These are phyloP conservation scores for Pelagomonas calceolata DNA, from an alignment of 108 stramenopile genomes.

Conservation along the genomic window DNA sequence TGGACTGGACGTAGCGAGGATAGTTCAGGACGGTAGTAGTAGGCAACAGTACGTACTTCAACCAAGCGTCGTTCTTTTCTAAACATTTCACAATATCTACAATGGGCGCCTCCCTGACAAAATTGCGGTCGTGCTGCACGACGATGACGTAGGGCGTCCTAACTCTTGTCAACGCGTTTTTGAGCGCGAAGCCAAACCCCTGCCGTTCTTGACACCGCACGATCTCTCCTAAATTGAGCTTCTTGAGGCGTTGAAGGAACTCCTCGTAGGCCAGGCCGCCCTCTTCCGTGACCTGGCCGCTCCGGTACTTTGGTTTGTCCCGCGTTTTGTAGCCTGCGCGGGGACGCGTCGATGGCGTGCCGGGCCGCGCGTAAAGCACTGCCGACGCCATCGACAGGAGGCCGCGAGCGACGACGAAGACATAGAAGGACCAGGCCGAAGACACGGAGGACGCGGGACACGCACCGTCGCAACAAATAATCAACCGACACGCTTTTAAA, in stretches of 20 bases:
- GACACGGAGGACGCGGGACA: too few relatives aligned
- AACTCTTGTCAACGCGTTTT: conserved; percentile 49
- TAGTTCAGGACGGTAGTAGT: conserved; percentile 66
- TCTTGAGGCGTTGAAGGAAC: background rate
- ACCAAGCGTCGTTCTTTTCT: background rate
- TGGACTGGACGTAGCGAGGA: conserved; percentile 51
- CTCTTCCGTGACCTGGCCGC: background rate
- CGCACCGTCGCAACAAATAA: too few relatives aligned
- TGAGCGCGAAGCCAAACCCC: conserved; percentile 73
- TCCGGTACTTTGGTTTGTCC: background rate
- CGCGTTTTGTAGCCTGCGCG: background rate
- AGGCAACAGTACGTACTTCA: conserved; percentile 64
- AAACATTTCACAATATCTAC: background rate
- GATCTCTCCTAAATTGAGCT: background rate
- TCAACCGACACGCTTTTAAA: conserved; percentile 14
- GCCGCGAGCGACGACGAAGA: too few relatives aligned
- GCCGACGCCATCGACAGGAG: too few relatives aligned
- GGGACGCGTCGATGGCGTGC: too few relatives aligned
- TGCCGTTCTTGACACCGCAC: conserved; percentile 40
- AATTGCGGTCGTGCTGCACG: conserved; percentile 77
- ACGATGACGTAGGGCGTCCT: conserved; percentile 67
- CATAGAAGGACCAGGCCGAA: too few relatives aligned
- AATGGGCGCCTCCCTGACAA: conserved; percentile 39
- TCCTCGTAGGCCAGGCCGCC: background rate
- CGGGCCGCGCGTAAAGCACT: too few relatives aligned